Conservation (phyloP, 768 basidiomycete genomes). For the Obba rivulosa region DNA sequence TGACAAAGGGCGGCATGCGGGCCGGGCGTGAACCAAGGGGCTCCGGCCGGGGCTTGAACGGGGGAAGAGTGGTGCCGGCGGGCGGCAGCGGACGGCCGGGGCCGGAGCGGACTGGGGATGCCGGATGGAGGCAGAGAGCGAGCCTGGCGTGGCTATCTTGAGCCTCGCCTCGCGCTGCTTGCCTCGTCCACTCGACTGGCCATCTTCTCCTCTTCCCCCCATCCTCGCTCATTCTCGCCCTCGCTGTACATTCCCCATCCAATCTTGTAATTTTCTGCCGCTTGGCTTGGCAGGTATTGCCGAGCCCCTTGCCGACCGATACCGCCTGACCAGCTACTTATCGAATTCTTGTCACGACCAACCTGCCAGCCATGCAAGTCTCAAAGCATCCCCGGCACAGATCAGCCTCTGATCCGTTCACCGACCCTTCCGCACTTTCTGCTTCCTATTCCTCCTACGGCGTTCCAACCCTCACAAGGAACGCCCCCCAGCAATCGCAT, state of each 20-base stretch:
- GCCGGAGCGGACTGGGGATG: too few species aligned
- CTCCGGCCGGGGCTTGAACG: too few species aligned
- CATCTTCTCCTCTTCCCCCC: not conserved
- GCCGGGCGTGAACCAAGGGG: too few species aligned
- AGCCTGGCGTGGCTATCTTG: too few species aligned
- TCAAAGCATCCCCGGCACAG: slow-evolving; percentile 23
- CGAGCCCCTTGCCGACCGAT: slow-evolving; percentile 8
- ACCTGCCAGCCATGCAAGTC: slow-evolving; percentile 20
- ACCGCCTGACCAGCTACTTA: slow-evolving; percentile 10
- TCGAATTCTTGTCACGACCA: slow-evolving; percentile 4
- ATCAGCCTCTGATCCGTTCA: slow-evolving; percentile 24
- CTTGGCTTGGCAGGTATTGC: slow-evolving; percentile 22
- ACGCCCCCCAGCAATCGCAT: slow-evolving; percentile 14
- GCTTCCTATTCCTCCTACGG: slow-evolving; percentile 25
- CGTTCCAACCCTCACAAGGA: slow-evolving; percentile 23
- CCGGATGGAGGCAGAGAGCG: too few species aligned
- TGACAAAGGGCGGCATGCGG: not conserved
- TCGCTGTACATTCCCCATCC: not conserved
- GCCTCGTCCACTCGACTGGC: not conserved
- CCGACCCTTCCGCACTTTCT: slow-evolving; percentile 20
- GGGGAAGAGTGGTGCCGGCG: too few species aligned
- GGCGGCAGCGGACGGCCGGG: too few species aligned
- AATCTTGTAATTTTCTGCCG: not conserved
- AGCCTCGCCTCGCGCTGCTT: too few species aligned
- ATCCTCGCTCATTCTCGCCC: too few species aligned